Base-by-base conservation (phyloP, 2,329 filamentous ascomycete genomes). In the Celoporthe dispersa region DNA sequence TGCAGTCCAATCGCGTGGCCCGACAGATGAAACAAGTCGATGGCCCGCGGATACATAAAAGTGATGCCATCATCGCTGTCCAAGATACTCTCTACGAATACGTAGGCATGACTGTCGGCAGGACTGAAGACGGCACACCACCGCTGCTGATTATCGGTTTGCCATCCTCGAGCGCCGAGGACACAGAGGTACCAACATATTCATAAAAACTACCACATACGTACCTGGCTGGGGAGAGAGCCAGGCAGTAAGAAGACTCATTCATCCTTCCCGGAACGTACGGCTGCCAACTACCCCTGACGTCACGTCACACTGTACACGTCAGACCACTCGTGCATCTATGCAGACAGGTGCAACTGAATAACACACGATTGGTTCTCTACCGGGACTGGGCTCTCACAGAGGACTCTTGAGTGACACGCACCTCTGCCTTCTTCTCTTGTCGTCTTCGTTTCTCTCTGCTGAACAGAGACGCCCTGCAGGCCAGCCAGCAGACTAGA, bases 1-100 rank as follows among this genome's bases (percentile, higher is more conserved):
- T 51, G 33, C 60, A 57, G 53, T 41, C 69, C 66, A 70, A 70
- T 68, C 60, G 69, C 66, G 61, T 68, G 53, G 69, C 69, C 44
- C 57, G n/a, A 68, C 51, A 53, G 60, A 22, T 70, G 69, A 70
- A 61, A 68, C 66, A 53, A 61, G 65, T 68, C 19, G 69, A 68
- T 61, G 69, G 65, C 61, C 57, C 53, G 35, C 28, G 51, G 48
- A 25, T 41, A 61, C 60, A 44, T 55, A 31, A 48, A 22, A 68
- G 66, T 70, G 65, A 68, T 70, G 69, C 69, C 53, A 65, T 68
- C 69, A 70, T 55, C 41, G 48, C 51, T 33, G 33, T 53, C 39
- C 35, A 22, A 53, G 11, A 22, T n/a, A 11, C 11, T 22, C 14
- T 41, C 16, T 12, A 37, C 55, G 68, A n/a, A 28, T 64, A 35